Percentiles rank a stretch among this genome's conserved stretches.
Conservation (phyloP, 148 eudicot genomes). For the Suaeda aralocaspica region DNA sequence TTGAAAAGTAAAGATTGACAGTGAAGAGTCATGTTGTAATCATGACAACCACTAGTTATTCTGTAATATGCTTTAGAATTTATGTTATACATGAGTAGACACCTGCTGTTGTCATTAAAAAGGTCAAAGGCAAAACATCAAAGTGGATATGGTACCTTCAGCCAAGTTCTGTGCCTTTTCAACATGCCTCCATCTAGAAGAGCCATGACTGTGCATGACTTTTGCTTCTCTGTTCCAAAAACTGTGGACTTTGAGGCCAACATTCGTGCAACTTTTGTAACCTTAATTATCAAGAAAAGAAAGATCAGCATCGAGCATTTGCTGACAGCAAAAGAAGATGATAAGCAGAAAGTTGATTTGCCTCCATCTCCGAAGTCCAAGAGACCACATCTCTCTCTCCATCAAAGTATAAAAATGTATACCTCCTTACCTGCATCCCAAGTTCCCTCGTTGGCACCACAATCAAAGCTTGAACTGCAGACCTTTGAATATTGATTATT, state of each 20-base stretch:
- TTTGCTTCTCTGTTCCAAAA: constrained; percentile 38
- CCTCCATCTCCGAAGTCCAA: background rate
- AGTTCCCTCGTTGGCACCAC: constrained; percentile 97
- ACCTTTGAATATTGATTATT: constrained; percentile 51
- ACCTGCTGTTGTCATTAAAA: too few relatives aligned
- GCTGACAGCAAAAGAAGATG: constrained; percentile 1
- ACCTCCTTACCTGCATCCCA: constrained; percentile 91
- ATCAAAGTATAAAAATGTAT: too few relatives aligned
- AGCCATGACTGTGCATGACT: constrained; percentile 80
- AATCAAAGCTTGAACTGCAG: constrained; percentile 86
- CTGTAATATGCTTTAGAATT: too few relatives aligned
- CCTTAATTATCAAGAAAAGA: constrained; percentile 36
- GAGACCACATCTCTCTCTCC: background rate
- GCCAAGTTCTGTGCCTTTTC: constrained; percentile 86
- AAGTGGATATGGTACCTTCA: constrained; percentile 52
- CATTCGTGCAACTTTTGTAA: constrained; percentile 86
- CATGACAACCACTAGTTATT: background rate
- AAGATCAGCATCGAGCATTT: constrained; percentile 18
- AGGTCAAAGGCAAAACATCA: background rate
- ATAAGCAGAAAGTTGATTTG: background rate
- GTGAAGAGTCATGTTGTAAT: background rate
- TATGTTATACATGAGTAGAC: background rate
- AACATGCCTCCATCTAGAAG: constrained; percentile 93
- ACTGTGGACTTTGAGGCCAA: constrained; percentile 57
- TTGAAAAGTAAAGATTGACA: background rate